Evolutionary conservation across 2,329 filamentous ascomycete species (phyloP).

Genomic region (Sarocladium strictum): DNA sequence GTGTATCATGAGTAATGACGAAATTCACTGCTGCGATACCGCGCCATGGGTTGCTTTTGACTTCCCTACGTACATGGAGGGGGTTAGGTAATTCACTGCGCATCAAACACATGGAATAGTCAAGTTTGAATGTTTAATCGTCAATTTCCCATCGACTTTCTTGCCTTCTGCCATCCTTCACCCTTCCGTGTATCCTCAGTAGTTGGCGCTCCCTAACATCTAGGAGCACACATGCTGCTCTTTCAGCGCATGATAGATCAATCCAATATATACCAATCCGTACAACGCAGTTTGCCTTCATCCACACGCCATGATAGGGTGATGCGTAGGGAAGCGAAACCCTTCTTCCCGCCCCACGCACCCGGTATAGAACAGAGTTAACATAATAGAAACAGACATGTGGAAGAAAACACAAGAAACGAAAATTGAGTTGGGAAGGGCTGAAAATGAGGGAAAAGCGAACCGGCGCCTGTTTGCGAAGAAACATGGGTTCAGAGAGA

Average conservation of each 20-base stretch:
- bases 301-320: not conserved
- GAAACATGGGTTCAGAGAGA: not conserved
- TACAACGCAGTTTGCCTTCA: not conserved
- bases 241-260: not conserved
- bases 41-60: too few relatives aligned
- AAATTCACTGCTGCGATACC: not conserved
- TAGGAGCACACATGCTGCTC: not conserved
- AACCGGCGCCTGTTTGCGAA: constrained; percentile 4
- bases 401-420: constrained; percentile 2
- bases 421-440: too few relatives aligned
- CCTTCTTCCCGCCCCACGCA: not conserved
- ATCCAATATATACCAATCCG: not conserved
- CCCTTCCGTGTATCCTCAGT: too few relatives aligned
- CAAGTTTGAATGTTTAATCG: constrained; percentile 1
- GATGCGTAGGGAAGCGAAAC: not conserved
- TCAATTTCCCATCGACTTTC: not conserved
- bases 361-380: not conserved
- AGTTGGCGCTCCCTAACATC: too few relatives aligned
- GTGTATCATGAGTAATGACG: not conserved
- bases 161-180: not conserved
- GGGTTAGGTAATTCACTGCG: too few relatives aligned
- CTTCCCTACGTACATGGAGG: too few relatives aligned
- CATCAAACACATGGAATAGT: not conserved
- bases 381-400: constrained; percentile 1
- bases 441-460: constrained; percentile 5